phyloP scores from a whole-genome alignment of 495 filamentous ascomycete species.

The Massariosphaeria phaeospora region DNA sequence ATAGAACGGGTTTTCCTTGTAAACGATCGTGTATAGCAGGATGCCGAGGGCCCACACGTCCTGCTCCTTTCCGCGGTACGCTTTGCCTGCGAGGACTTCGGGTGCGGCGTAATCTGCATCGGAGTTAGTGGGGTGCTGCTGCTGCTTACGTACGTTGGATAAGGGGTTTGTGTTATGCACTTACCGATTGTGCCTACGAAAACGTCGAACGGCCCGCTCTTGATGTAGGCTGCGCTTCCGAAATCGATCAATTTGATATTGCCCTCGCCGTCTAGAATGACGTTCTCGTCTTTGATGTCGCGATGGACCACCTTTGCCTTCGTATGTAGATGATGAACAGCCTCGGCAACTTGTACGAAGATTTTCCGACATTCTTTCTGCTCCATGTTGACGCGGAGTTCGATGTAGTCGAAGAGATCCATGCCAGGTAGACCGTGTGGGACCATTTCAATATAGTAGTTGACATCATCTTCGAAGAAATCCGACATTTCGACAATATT shows the following conservation, averaged over 20 bases:
- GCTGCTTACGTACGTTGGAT: not conserved
- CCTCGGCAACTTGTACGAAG: constrained; percentile 84
- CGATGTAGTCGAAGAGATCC: constrained; percentile 99
- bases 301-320: constrained; percentile 91
- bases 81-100: constrained; percentile 88
- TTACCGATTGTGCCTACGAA: constrained; percentile 98
- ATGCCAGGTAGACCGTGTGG: constrained; percentile 95
- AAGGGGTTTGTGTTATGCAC: constrained; percentile 24
- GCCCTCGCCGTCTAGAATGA: constrained; percentile 90
- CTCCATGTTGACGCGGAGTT: constrained; percentile 93
- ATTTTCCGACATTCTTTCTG: constrained; percentile 91
- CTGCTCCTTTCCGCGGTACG: constrained; percentile 94
- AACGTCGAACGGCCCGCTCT: constrained; percentile 96
- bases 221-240: constrained; percentile 95
- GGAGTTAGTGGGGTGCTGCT: constrained; percentile 6
- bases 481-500: constrained; percentile 99
- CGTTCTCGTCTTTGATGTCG: constrained; percentile 98
- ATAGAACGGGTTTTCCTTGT: constrained; percentile 99
- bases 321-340: constrained; percentile 85
- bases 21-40: constrained; percentile 94
- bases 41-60: constrained; percentile 99
- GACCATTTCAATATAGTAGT: constrained; percentile 99
- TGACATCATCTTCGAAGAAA: constrained; percentile 96
- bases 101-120: constrained; percentile 88
- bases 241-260: constrained; percentile 98